Percentiles rank a stretch among this genome's conserved stretches.
phyloP scores from a whole-genome alignment of 495 filamentous ascomycete genomes.

The Podospora anserina region DNA sequence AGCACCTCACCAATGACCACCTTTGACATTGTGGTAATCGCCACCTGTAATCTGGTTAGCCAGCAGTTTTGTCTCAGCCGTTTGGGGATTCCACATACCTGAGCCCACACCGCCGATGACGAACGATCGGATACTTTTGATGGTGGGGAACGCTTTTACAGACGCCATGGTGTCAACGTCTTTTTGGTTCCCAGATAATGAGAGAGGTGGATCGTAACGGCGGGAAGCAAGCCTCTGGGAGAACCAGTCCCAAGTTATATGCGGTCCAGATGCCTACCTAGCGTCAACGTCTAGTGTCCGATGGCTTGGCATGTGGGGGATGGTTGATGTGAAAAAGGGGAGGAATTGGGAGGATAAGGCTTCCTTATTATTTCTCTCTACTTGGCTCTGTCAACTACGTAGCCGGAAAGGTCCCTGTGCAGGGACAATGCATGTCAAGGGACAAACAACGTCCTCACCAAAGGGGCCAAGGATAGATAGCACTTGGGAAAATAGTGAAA shows the following conservation, averaged over 20 bases:
- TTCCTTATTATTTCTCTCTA: neutral
- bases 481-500: neutral
- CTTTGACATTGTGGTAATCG: slow-evolving; percentile 94
- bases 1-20: slow-evolving; percentile 68
- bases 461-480: too few relatives aligned
- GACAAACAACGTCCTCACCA: neutral
- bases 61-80: neutral
- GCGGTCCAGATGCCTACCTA: neutral
- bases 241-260: slow-evolving; percentile 1
- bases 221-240: slow-evolving; percentile 2
- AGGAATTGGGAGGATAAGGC: neutral
- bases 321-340: neutral
- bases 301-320: neutral
- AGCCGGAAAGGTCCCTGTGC: neutral
- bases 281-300: slow-evolving; percentile 1
- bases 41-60: slow-evolving; percentile 46
- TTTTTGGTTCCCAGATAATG: neutral
- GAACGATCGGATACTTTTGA: slow-evolving; percentile 77
- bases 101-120: slow-evolving; percentile 83
- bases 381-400: neutral
- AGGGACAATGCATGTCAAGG: slow-evolving; percentile 9
- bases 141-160: slow-evolving; percentile 59
- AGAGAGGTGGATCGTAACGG: neutral
- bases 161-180: slow-evolving; percentile 38
- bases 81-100: slow-evolving; percentile 35